Base-by-base conservation (phyloP, 2,329 filamentous ascomycete genomes). In the Colletotrichum gigasporum region DNA sequence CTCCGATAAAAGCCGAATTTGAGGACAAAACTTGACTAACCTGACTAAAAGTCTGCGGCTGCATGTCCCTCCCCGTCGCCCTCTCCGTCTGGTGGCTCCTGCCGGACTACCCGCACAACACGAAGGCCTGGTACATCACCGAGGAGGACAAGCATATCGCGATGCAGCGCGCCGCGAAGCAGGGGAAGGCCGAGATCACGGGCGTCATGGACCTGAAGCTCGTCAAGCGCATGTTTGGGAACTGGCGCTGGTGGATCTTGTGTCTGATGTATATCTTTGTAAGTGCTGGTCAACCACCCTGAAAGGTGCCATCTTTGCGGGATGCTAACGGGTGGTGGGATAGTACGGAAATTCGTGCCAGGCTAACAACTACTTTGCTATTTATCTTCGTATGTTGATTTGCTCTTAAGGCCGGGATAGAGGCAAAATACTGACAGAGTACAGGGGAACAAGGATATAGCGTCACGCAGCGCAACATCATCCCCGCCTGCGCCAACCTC, bases 231-330 rank as follows among this genome's bases (percentile, higher is more conserved):
- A 71, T 74, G 42, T 63, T 76, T 50, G 56, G 66, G 9, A 62
- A 59, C 16, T 73, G 71, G 71, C 37, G 67, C 11, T 74, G 73
- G 71, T 75, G 73, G 66, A 69, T 68, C 1, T 72, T 74, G 30
- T 60, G 57, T 63, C 68, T 72, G 28, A 32, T 73, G n/a, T 73
- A 71, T 14, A 70, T 71, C 26, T 59, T 71, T 28, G 73, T 76
- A 56, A 66, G 72, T 68, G 10, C n/a, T n/a, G n/a, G n/a, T n/a
- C n/a, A n/a, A n/a, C n/a, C n/a, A n/a, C n/a, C n/a, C n/a, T n/a
- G n/a, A n/a, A n/a, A n/a, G n/a, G n/a, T 4, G 1, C 2, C 20
- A 52, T 39, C 14, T 54, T 11, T 18, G 9, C 22, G 3, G 12
- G 5, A 4, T 24, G 24, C 8, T 9, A 20, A 11, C 7, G 14